These are phyloP conservation scores for Cinnamomum micranthum DNA, from an alignment of 164 flowering plant species.

Conservation along the genomic window DNA sequence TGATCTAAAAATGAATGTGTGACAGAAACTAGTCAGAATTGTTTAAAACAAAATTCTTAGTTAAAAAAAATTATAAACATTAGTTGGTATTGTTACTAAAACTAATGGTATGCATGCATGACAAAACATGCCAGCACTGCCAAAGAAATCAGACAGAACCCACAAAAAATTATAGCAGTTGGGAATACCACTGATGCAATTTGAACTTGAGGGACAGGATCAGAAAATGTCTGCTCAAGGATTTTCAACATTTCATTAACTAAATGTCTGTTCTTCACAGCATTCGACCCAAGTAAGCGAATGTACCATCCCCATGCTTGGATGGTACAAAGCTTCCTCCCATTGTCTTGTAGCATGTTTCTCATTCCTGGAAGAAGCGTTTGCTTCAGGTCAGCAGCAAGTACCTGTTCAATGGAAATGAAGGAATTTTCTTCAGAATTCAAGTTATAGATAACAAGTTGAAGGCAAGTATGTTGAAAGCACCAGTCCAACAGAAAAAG, in stretches of 20 bases:
- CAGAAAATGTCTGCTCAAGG: constrained; percentile 61
- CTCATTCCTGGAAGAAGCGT: constrained; percentile 51
- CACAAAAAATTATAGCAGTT: neutral
- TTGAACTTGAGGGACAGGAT: constrained; percentile 58
- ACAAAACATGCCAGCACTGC: no score
- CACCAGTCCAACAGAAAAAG: neutral
- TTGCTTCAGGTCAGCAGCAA: constrained; percentile 49
- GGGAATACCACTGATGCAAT: constrained; percentile 64
- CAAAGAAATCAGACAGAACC: no score
- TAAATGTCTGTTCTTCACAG: constrained; percentile 43
- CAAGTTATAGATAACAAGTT: neutral
- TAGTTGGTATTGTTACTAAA: no score
- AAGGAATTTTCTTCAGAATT: neutral
- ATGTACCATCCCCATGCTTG: constrained; percentile 89
- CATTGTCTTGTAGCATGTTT: constrained; percentile 36
- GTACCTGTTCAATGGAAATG: constrained; percentile 33
- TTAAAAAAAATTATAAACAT: no score
- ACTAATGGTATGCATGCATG: no score
- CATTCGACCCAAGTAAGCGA: constrained; percentile 55
- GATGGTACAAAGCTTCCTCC: constrained; percentile 47
- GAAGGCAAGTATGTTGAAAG: neutral
- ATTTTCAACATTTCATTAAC: constrained; percentile 74
- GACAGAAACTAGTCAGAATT: no score
- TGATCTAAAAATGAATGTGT: no score
- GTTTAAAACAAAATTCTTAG: no score